Evolutionary conservation across 2,329 filamentous ascomycete species (phyloP).

Genomic region (Pseudogymnoascus destructans): DNA sequence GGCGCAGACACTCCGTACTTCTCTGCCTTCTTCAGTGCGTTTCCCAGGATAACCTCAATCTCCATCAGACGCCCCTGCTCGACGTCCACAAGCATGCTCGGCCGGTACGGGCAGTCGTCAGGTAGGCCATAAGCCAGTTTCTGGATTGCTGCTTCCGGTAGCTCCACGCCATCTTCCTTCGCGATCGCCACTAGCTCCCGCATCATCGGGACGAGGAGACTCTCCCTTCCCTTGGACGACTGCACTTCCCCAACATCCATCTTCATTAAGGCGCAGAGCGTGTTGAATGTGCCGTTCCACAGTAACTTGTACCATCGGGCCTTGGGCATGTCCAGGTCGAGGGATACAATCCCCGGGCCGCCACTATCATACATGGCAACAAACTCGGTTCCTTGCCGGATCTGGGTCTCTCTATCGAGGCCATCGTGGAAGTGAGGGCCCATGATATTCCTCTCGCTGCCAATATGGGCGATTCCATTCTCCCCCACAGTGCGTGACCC

Average conservation of each 20-base stretch:
- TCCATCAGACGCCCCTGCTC: constrained; percentile 40
- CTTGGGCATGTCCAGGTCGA: constrained; percentile 17
- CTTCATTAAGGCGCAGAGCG: constrained; percentile 16
- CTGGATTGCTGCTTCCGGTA: constrained; percentile 16
- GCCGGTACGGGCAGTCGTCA: constrained; percentile 15
- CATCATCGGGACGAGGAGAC: constrained; percentile 22
- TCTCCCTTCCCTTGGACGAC: constrained; percentile 20
- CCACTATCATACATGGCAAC: constrained; percentile 18
- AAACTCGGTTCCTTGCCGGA: constrained; percentile 16
- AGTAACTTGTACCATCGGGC: constrained; percentile 21
- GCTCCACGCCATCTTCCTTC: constrained; percentile 16
- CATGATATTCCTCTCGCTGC: constrained; percentile 17
- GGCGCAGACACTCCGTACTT: constrained; percentile 40
- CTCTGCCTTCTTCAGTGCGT: constrained; percentile 39
- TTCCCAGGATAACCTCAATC: constrained; percentile 42
- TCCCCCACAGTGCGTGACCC: constrained; percentile 17
- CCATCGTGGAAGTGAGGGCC: constrained; percentile 17
- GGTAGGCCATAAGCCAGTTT: constrained; percentile 3
- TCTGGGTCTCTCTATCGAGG: constrained; percentile 11
- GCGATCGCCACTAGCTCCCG: constrained; percentile 19
- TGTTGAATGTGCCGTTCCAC: constrained; percentile 20
- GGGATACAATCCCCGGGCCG: constrained; percentile 16
- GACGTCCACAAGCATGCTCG: constrained; percentile 41
- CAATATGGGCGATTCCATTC: constrained; percentile 19
- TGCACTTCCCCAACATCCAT: constrained; percentile 17